Conservation (phyloP, 495 filamentous ascomycete species). For the Hypoxylon intermedium region DNA sequence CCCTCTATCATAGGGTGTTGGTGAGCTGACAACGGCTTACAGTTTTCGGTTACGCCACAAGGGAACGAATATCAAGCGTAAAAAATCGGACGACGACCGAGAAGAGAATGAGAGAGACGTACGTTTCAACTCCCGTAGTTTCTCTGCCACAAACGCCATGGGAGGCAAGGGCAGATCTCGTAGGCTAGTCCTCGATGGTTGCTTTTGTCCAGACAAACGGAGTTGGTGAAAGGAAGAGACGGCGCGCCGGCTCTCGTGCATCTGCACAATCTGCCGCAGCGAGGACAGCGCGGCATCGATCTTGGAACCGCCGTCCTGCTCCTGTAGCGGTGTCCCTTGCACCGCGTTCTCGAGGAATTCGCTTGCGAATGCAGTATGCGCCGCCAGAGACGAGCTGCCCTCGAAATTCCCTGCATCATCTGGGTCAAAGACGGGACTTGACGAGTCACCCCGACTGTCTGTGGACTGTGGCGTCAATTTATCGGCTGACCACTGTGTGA, state of each 20-base stretch:
- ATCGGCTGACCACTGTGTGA: constrained; percentile 3
- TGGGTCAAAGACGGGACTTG: constrained; percentile 41
- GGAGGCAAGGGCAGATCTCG: constrained; percentile 64
- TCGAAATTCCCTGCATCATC: constrained; percentile 61
- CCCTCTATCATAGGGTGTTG: constrained; percentile 37
- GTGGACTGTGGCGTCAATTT: constrained; percentile 24
- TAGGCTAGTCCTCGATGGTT: constrained; percentile 50
- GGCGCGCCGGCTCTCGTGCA: constrained; percentile 49
- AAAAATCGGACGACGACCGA: too few relatives aligned
- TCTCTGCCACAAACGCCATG: constrained; percentile 54
- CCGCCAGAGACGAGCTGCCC: constrained; percentile 65
- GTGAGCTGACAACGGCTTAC: not conserved
- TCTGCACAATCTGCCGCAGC: constrained; percentile 62
- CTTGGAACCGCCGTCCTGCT: constrained; percentile 53
- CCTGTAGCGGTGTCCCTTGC: constrained; percentile 55
- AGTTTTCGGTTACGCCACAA: not conserved
- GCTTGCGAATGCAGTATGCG: constrained; percentile 69
- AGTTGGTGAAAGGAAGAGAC: constrained; percentile 47
- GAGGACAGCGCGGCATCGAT: constrained; percentile 64
- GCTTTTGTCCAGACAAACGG: constrained; percentile 53
- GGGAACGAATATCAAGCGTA: not conserved
- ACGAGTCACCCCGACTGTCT: constrained; percentile 25
- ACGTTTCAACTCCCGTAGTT: constrained; percentile 59
- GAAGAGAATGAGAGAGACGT: not conserved
- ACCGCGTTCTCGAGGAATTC: constrained; percentile 68